Evolutionary conservation across 192 early-diverging fungal genomes (phyloP), one percentile per base, ranked within the genome.

Genomic region (Linnemannia elongata): DNA sequence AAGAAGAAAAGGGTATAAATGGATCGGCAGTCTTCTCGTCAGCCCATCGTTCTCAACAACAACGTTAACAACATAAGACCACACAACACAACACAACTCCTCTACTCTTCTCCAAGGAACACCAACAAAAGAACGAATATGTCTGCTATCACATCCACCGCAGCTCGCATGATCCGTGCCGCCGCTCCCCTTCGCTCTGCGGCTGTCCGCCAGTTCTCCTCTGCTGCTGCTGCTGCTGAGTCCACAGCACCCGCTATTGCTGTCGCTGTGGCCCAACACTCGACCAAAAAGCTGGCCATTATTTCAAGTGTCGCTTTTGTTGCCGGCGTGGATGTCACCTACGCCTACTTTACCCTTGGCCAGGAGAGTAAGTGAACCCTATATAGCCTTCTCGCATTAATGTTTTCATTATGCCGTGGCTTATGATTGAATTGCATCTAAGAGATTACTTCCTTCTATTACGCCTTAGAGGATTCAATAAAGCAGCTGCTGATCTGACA

Each of bases 251-350:
- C 71, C n/a, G 36, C 75, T 52, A 15, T 72, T 24, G 38, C 72
- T 20, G 42, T 41, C 18, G 74, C 74, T 41, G 4, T 42, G 36
- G 18, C 73, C 30, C 24, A 22, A 9, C 82, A 84, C 39, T 79
- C 82, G 18, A 84, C 44, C 36, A 44, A 79, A 20, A 39, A 52
- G 30, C 35, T 84, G 24, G 74, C 74, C 30, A 71, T 75, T 27
- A 77, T 66, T 39, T 75, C 77, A 17, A 66, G 35, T 33, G 68
- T 84, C 18, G 75, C 77, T 0, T 60, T 68, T 39, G 52, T 63
- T 17, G 66, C 70, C 1, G 82, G 82, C 15, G 74, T 68, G 18
- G 82, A 84, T 76, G 77, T 79, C 76, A 84, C 82, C 68, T 84
- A 79, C 20, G 82, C 82, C 39, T 84, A 84, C 68, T 84, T 79